Percentiles rank a stretch among this genome's conserved stretches.
phyloP scores from a whole-genome alignment of 768 basidiomycete genomes.

The Mycena maculata region DNA sequence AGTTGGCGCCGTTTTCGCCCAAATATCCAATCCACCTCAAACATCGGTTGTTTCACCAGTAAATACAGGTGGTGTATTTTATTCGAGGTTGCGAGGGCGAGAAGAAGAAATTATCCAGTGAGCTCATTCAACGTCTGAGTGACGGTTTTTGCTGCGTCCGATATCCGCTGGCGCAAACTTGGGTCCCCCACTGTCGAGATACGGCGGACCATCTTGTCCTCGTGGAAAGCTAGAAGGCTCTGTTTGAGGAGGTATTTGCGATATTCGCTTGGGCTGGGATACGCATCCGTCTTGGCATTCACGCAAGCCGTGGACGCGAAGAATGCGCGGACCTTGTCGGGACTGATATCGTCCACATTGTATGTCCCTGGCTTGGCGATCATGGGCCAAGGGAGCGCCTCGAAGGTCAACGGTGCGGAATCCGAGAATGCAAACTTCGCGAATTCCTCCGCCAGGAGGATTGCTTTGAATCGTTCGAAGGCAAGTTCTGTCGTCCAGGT shows the following conservation, averaged over 20 bases:
- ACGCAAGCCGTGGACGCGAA: background rate
- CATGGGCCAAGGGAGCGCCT: constrained; percentile 3
- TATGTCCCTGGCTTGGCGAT: background rate
- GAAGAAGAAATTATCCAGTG: no score
- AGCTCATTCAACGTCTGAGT: constrained; percentile 16
- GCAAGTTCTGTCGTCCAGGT: background rate
- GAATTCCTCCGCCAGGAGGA: constrained; percentile 7
- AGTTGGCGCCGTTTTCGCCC: no score
- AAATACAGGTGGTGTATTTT: no score
- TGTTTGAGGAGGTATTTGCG: constrained; percentile 8
- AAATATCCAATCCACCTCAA: no score
- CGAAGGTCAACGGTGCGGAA: constrained; percentile 5
- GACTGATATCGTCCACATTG: background rate
- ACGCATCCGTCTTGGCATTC: background rate
- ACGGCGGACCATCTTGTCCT: constrained; percentile 3
- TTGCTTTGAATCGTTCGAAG: constrained; percentile 1
- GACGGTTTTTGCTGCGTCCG: background rate
- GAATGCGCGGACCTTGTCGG: background rate
- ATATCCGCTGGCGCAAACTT: background rate
- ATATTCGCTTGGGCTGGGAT: background rate
- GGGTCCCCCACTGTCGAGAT: constrained; percentile 4
- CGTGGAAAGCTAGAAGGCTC: constrained; percentile 7
- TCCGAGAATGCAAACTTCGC: background rate
- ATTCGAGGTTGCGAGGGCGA: no score
- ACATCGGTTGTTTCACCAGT: no score